phyloP scores from a whole-genome alignment of 2,329 filamentous ascomycete species.

The Cladosporium sp. region DNA sequence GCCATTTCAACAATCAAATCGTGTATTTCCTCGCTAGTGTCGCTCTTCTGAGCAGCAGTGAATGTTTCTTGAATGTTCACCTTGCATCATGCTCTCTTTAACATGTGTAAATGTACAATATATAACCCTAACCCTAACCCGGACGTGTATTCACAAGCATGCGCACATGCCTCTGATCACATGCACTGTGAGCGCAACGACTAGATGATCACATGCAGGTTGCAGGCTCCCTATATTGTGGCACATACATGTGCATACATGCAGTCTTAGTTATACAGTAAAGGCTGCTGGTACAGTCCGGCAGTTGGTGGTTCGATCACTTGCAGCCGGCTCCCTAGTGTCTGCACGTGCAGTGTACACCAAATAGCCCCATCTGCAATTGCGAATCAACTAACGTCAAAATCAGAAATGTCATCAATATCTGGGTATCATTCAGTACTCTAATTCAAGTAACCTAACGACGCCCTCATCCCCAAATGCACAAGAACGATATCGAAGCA shows the following conservation, averaged over 20 bases:
- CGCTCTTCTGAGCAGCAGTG: background rate
- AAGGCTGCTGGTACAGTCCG: background rate
- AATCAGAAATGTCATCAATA: constrained; percentile 11
- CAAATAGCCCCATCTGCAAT: too few relatives aligned
- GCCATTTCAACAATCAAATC: background rate
- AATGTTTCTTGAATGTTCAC: background rate
- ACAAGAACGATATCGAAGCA: background rate
- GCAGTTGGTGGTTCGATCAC: background rate
- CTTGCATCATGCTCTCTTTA: background rate
- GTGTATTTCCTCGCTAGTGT: background rate
- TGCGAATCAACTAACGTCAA: too few relatives aligned
- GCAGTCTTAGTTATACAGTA: background rate
- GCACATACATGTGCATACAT: background rate
- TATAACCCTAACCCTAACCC: background rate
- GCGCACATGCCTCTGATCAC: too few relatives aligned
- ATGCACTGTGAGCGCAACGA: too few relatives aligned
- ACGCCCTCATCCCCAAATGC: background rate
- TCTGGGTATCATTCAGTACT: constrained; percentile 17
- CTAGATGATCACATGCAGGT: background rate
- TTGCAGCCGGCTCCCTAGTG: background rate
- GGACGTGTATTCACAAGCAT: too few relatives aligned
- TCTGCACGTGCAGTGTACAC: background rate
- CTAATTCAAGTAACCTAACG: background rate
- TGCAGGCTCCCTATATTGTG: background rate
- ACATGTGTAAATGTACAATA: too few relatives aligned